phyloP scores from a whole-genome alignment of 805 yeast species.

The Wickerhamiella lipophila region DNA sequence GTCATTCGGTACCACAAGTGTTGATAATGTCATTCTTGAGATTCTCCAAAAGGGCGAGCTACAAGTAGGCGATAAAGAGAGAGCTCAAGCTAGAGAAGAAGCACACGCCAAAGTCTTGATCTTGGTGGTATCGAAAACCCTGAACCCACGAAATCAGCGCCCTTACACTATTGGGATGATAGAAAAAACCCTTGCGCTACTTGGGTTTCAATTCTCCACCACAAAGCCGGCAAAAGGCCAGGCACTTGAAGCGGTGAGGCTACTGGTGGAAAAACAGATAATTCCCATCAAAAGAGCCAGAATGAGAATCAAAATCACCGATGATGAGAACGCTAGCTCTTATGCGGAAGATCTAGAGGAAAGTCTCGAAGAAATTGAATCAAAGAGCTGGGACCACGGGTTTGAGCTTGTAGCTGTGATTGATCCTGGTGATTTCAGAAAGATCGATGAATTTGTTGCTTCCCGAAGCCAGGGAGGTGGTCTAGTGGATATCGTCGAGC shows the following conservation, averaged over 20 bases:
- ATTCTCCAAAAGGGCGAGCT: slow-evolving; percentile 86
- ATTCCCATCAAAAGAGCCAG: slow-evolving; percentile 90
- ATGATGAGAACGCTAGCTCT: slow-evolving; percentile 40
- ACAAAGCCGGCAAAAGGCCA: slow-evolving; percentile 62
- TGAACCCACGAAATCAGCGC: slow-evolving; percentile 78
- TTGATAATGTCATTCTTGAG: slow-evolving; percentile 62
- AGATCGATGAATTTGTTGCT: slow-evolving; percentile 48
- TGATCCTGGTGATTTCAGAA: slow-evolving; percentile 75
- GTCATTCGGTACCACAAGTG: slow-evolving; percentile 64
- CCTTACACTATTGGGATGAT: slow-evolving; percentile 93
- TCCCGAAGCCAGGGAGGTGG: slow-evolving; percentile 43
- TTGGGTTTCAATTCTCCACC: slow-evolving; percentile 67
- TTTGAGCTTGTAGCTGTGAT: slow-evolving; percentile 57
- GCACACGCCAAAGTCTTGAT: slow-evolving; percentile 71
- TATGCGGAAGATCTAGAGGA: slow-evolving; percentile 34
- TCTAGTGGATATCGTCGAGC: slow-evolving; percentile 59
- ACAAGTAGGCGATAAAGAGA: slow-evolving; percentile 86
- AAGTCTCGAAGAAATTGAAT: slow-evolving; percentile 34
- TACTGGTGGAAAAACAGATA: slow-evolving; percentile 62
- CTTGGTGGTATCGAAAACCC: slow-evolving; percentile 76
- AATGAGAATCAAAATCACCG: slow-evolving; percentile 62
- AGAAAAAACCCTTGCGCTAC: slow-evolving; percentile 57
- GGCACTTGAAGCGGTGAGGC: slow-evolving; percentile 80
- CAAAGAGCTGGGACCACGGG: slow-evolving; percentile 30
- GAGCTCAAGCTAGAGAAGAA: slow-evolving; percentile 61